A percentile compares a stretch with the other conserved stretches of the same genome.
Evolutionary conservation across 768 basidiomycete genomes (phyloP).

Genomic region (Boletus rufocinnamomeus): DNA sequence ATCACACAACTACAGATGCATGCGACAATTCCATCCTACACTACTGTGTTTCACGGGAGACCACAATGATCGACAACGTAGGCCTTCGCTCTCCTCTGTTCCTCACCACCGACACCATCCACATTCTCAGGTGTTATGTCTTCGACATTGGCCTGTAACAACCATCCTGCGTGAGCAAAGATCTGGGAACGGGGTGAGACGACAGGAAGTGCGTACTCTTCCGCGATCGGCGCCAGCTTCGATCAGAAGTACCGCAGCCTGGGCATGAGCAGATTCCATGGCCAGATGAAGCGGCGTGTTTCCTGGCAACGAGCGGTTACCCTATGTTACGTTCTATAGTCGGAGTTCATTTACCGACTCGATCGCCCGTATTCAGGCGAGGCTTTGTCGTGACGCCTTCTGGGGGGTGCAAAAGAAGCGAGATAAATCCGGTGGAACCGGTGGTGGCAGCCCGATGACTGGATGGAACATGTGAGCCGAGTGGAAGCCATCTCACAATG

Average conservation of each 20-base stretch:
- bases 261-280: constrained; percentile 94
- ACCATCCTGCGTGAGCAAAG: constrained; percentile 2
- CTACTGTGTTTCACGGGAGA: constrained; percentile 17
- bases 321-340: background rate
- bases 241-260: constrained; percentile 86
- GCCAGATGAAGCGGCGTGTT: constrained; percentile 97
- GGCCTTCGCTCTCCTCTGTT: constrained; percentile 77
- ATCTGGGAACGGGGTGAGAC: background rate
- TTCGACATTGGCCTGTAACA: constrained; percentile 74
- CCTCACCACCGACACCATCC: constrained; percentile 83
- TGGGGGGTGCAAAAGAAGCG: constrained; percentile 83
- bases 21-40: background rate
- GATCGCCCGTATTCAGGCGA: constrained; percentile 84
- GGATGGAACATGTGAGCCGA: constrained; percentile 12
- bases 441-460: constrained; percentile 97
- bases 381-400: constrained; percentile 64
- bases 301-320: constrained; percentile 47
- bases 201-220: constrained; percentile 55
- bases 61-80: constrained; percentile 81
- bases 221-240: constrained; percentile 94
- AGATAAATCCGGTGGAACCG: constrained; percentile 87
- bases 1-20: background rate
- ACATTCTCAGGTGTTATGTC: constrained; percentile 85
- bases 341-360: constrained; percentile 53
- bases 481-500: background rate